Evolutionary conservation across 768 basidiomycete genomes (phyloP).

Genomic region (Flagelloscypha sp.): DNA sequence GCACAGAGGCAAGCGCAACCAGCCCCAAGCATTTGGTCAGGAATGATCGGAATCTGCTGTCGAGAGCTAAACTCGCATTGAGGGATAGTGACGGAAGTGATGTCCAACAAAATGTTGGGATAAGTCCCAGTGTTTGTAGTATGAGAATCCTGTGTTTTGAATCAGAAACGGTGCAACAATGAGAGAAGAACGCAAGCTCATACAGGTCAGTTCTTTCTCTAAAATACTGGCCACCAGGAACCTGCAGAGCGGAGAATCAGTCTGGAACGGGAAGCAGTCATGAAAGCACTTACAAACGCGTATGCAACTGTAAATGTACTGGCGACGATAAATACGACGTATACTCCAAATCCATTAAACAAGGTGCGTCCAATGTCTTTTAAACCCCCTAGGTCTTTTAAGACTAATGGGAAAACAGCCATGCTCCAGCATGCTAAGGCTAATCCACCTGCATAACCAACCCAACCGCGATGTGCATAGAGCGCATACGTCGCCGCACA

Average conservation of each 20-base stretch:
- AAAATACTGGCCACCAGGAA: conserved; percentile 68
- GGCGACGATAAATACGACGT: conserved; percentile 54
- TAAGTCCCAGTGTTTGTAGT: conserved; percentile 44
- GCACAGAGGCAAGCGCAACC: conserved; percentile 39
- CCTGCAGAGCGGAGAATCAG: too few species aligned
- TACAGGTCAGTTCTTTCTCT: conserved; percentile 75
- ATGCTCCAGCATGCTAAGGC: conserved; percentile 54
- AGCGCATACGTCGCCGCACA: conserved; percentile 43
- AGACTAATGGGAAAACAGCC: conserved; percentile 49
- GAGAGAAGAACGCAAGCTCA: background rate
- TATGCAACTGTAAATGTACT: conserved; percentile 84
- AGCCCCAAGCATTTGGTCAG: too few species aligned
- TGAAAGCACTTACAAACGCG: too few species aligned
- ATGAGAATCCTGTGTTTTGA: conserved; percentile 52
- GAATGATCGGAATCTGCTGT: too few species aligned
- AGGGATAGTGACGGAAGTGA: too few species aligned
- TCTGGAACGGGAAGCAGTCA: too few species aligned
- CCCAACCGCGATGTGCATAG: conserved; percentile 58
- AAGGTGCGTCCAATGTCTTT: conserved; percentile 40
- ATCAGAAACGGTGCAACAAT: too few species aligned
- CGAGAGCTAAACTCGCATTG: too few species aligned
- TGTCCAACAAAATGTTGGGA: conserved; percentile 38
- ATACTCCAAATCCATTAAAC: conserved; percentile 50
- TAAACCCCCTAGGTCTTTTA: conserved; percentile 37
- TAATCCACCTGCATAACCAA: conserved; percentile 62